Percentiles rank a stretch among this genome's conserved stretches.
Evolutionary conservation across 768 basidiomycete genomes (phyloP).

Genomic region (Calvatia gigantea): DNA sequence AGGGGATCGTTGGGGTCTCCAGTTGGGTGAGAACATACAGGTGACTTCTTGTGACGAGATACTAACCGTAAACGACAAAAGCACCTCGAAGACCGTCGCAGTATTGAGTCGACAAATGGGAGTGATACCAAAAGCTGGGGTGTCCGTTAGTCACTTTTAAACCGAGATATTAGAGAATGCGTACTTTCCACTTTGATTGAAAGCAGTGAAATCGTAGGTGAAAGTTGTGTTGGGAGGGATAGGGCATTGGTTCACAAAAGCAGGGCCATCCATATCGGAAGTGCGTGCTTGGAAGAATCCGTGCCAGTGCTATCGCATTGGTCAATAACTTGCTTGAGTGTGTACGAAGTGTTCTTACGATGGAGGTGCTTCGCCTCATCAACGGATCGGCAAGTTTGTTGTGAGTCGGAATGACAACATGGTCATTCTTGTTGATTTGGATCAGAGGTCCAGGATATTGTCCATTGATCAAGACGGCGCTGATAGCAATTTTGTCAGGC

Average conservation of each 20-base stretch:
- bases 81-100: constrained; percentile 25
- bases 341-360: constrained; percentile 17
- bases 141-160: too few relatives aligned
- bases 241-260: constrained; percentile 15
- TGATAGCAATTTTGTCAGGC: too few relatives aligned
- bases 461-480: constrained; percentile 38
- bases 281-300: constrained; percentile 38
- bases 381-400: constrained; percentile 26
- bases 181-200: constrained; percentile 13
- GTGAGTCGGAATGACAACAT: constrained; percentile 28
- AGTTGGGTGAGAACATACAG: constrained; percentile 15
- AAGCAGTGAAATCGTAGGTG: constrained; percentile 11
- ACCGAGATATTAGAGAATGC: too few relatives aligned
- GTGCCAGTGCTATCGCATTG: not conserved
- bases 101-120: constrained; percentile 22
- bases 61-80: constrained; percentile 24
- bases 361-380: constrained; percentile 31
- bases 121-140: constrained; percentile 15
- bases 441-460: constrained; percentile 37
- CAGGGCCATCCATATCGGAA: constrained; percentile 43
- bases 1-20: constrained; percentile 28
- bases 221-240: constrained; percentile 18
- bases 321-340: not conserved
- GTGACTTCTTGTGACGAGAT: constrained; percentile 16
- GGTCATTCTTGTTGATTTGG: constrained; percentile 34